Evolutionary conservation across 129 eudicot genomes (phyloP), one percentile per base, ranked within the genome.

Genomic region (Erigeron canadensis): DNA sequence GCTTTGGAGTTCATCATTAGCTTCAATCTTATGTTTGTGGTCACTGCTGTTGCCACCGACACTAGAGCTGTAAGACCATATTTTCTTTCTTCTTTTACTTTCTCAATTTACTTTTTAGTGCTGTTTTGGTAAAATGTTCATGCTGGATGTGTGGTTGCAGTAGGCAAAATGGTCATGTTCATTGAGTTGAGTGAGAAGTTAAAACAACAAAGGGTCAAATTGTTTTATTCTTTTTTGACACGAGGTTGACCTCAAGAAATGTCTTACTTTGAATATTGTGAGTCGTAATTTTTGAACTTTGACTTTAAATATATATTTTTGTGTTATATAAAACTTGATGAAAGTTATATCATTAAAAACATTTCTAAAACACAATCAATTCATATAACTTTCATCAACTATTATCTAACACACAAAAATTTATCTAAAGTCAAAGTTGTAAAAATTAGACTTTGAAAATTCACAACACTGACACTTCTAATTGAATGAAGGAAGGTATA

Each of bases 21-120:
- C 75, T 94, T 94, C 88, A 94, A 87, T 76, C 98, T 94, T 75
- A 94, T 94, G 98, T 94, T 94, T 76, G 98, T 94, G 34, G 93
- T 94, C 79, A 94, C 98, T 65, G 96, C 98, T 38, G 97, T 94
- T 37, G 95, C 98, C 74, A 94, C 97, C 75, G 97, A 94, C 84
- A 89, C 98, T 13, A 82, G 93, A 94, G 98, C 98, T 75, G 96
- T 94, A 87, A 89, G 98, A 62, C 22, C 56, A n/a, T 57, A 18
- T 60, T 67, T 39, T 53, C 28, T 56, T 37, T 10, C 34, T 9
- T 10, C 76, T 37, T 46, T 4, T 12, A 21, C 10, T 28, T 40
- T 43, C 7, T 34, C n/a, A n/a, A n/a, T 77, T 55, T 48, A 67
- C 40, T 8, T 75, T 10, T 51, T 50, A 17, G 9, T 37, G 34